Conservation (phyloP, 1,139 yeast genomes). For the Suhomyces bokatorum region DNA sequence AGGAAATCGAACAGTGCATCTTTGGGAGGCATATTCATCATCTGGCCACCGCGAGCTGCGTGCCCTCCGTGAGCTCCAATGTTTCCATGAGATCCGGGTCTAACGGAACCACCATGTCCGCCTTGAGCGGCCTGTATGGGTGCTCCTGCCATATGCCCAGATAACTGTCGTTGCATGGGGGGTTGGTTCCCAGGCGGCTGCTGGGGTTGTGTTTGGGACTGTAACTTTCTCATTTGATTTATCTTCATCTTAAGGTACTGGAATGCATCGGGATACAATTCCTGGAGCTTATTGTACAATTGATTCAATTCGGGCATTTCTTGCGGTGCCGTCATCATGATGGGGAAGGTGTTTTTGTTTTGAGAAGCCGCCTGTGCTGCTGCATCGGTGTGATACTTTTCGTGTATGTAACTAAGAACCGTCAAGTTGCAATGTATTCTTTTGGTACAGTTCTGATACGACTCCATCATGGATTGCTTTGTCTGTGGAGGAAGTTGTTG, state of each 20-base stretch:
- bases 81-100: background rate
- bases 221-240: slow-evolving; percentile 41
- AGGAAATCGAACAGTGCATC: slow-evolving; percentile 6
- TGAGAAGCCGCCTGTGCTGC: slow-evolving; percentile 26
- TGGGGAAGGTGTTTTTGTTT: slow-evolving; percentile 48
- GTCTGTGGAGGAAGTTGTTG: slow-evolving; percentile 40
- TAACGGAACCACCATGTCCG: slow-evolving; percentile 25
- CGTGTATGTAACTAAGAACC: slow-evolving; percentile 54
- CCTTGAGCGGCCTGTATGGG: slow-evolving; percentile 21
- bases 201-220: slow-evolving; percentile 13
- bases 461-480: slow-evolving; percentile 41
- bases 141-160: background rate
- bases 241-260: slow-evolving; percentile 49
- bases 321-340: slow-evolving; percentile 54
- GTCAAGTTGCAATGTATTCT: slow-evolving; percentile 56
- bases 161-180: slow-evolving; percentile 1
- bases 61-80: background rate
- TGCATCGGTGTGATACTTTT: slow-evolving; percentile 46
- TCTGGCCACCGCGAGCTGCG: background rate
- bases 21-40: slow-evolving; percentile 1
- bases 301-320: slow-evolving; percentile 55
- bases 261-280: slow-evolving; percentile 56
- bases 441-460: slow-evolving; percentile 51
- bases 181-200: slow-evolving; percentile 8
- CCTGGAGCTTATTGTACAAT: slow-evolving; percentile 49